Base-by-base conservation (phyloP, 2,329 filamentous ascomycete species). In the Epichloe hybrida region DNA sequence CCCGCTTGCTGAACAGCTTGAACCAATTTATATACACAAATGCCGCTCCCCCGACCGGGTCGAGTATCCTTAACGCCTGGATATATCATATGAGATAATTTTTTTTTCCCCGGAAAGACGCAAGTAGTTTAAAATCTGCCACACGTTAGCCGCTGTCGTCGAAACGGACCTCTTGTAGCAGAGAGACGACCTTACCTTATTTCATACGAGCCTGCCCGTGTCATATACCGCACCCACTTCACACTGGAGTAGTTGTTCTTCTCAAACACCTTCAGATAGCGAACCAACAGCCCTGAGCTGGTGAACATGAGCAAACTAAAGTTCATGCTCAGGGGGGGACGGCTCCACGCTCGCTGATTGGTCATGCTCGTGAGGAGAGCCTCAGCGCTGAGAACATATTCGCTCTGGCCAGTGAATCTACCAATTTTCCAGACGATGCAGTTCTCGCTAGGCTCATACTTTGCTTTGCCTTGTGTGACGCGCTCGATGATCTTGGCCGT, bases 211-310 rank as follows among this genome's bases (percentile, higher is more conserved):
- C 93, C 93, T 15, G 91, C 93, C 58, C 91, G 82, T 17, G 93
- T 98, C 93, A 98, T 97, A 69, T 98, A 98, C 60, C 93, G 76
- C 60, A 98, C 93, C 93, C 93, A 98, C 69, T 98, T 98, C 46
- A 98, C 93, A 64, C 89, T 95, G 55, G 87, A 94, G 67, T 98
- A 98, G 69, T 97, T 97, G 69, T 81, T 93, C 81, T 98, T 98
- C 73, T 98, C 93, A 72, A 98, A 98, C 2, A 98, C 93, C 71
- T 98, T 98, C 52, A 98, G 71, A 67, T 98, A 98, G 47, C 94
- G 76, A 52, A 98, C 93, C 56, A 98, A 65, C 63, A 98, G 66
- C 0, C 93, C 93, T 1, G 86, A 94, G 64, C 88, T 95, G 20
- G 93, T 98, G 65, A 98, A 98, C 94, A 98, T 98, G 61, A 98